A percentile compares a stretch with the other conserved stretches of the same genome.
Evolutionary conservation across 805 yeast genomes (phyloP).

Genomic region (Torulaspora indica): DNA sequence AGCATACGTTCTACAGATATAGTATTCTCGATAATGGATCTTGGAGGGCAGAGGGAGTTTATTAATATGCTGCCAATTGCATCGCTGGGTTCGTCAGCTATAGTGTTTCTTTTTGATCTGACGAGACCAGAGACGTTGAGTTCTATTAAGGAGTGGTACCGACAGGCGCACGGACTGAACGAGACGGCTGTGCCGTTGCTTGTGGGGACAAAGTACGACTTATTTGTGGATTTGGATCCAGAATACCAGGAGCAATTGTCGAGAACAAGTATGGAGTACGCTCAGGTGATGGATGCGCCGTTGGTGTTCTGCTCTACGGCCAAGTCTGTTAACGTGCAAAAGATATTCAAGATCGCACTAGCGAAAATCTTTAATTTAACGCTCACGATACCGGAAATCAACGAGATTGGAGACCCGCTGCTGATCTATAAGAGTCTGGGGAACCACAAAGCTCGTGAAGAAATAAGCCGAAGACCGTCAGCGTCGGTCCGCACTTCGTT

Average conservation of each 20-base stretch:
- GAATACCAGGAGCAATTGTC: constrained; percentile 84
- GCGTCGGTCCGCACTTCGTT: constrained; percentile 2
- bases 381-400: constrained; percentile 77
- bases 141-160: constrained; percentile 91
- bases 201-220: constrained; percentile 90
- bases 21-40: constrained; percentile 89
- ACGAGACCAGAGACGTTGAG: constrained; percentile 81
- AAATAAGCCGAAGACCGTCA: constrained; percentile 9
- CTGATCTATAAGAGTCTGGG: constrained; percentile 52
- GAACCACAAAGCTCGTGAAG: constrained; percentile 8
- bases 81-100: constrained; percentile 86
- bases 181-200: constrained; percentile 85
- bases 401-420: constrained; percentile 86
- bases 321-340: constrained; percentile 88
- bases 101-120: constrained; percentile 83
- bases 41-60: constrained; percentile 94
- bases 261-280: constrained; percentile 74
- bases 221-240: constrained; percentile 70
- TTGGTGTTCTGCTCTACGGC: constrained; percentile 86
- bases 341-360: constrained; percentile 84
- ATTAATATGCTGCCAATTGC: constrained; percentile 93
- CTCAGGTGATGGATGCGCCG: constrained; percentile 82
- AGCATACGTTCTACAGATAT: constrained; percentile 81
- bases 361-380: constrained; percentile 87
- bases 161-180: constrained; percentile 85